Base-by-base conservation (phyloP, 1,284 basidiomycete genomes). In the Leccinum pachyderme region DNA sequence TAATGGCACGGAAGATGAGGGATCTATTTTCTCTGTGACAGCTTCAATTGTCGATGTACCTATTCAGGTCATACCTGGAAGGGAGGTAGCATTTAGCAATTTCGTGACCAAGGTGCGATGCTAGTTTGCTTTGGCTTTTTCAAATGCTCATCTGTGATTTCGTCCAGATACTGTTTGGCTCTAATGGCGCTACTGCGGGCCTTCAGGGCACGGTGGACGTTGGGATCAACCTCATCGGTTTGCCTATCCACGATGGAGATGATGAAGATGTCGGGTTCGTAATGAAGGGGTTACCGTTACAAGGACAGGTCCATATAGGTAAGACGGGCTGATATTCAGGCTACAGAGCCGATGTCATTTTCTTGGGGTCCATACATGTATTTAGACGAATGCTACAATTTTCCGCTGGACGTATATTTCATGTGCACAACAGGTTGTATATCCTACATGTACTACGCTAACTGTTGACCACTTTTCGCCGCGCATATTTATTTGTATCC, bases 41-140 rank as follows among this genome's bases (percentile, higher is more conserved):
- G 86, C 89, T 4, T 76, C 77, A 59, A 79, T 91, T 45, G 76
- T 79, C 1, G 86, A 91, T 61, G 84, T 89, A 13, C 87, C 89
- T 11, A 71, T 91, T 28, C 74, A 89, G 55, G 86, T 91, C 15
- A 73, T 91, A 1, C 87, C 88, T 0, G 88, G 89, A 4, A 77
- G 89, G 46, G 79, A 89, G 68, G 80, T 77, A 56, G 81, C 87
- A 60, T 89, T 91, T 60, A 82, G 85, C 56, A 76, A 78, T 56
- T 91, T 91, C 58, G 81, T 91, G 15, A 73, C 78, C 60, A 91
- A 91, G 82, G 88, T 87, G 50, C 15, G 73, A 37, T n/a, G 25
- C 4, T 2, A 7, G 4, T 18, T 22, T 47, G 2, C 12, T 2
- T 22, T 24, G 22, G 22, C 18, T 54, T 11, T 22, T 33, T 46